Conservation (phyloP, 352 stramenopile species). For the Globisporangium parvum region DNA sequence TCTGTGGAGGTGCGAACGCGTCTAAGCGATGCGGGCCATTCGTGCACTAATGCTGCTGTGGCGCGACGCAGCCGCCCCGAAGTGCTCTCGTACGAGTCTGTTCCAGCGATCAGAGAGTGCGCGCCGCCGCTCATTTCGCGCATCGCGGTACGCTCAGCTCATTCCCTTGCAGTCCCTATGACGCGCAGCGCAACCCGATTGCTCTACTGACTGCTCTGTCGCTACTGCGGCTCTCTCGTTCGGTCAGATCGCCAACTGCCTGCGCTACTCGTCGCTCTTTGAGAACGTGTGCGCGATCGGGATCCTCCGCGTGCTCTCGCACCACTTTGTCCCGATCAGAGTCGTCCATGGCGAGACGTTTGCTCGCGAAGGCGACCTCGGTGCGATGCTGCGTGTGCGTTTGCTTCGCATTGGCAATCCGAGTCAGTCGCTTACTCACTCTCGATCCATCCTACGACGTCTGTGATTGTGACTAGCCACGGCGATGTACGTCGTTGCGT, state of each 20-base stretch:
- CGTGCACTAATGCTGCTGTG: not conserved
- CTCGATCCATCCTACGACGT: no score
- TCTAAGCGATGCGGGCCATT: not conserved
- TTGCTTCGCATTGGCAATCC: not conserved
- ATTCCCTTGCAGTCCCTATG: no score
- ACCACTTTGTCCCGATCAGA: conserved; percentile 63
- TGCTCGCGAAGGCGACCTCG: conserved; percentile 51
- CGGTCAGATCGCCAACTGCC: conserved; percentile 66
- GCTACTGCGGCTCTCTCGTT: not conserved
- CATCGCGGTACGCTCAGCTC: conserved; percentile 71
- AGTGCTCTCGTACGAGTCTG: conserved; percentile 48
- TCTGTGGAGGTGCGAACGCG: not conserved
- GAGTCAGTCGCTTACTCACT: not conserved
- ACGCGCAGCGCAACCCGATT: no score
- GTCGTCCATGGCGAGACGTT: conserved; percentile 52
- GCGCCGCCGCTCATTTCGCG: conserved; percentile 57
- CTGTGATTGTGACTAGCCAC: conserved; percentile 30
- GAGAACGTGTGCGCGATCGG: conserved; percentile 74
- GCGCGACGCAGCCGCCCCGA: conserved; percentile 28
- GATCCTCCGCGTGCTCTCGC: conserved; percentile 72
- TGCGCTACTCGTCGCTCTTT: conserved; percentile 75
- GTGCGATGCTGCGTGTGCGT: conserved; percentile 21
- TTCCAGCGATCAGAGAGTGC: conserved; percentile 28
- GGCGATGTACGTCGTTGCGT: conserved; percentile 74
- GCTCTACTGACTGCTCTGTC: not conserved